These are phyloP conservation scores for Cryptococcus sp. DNA, from an alignment of 1,284 basidiomycete species.

Conservation along the genomic window DNA sequence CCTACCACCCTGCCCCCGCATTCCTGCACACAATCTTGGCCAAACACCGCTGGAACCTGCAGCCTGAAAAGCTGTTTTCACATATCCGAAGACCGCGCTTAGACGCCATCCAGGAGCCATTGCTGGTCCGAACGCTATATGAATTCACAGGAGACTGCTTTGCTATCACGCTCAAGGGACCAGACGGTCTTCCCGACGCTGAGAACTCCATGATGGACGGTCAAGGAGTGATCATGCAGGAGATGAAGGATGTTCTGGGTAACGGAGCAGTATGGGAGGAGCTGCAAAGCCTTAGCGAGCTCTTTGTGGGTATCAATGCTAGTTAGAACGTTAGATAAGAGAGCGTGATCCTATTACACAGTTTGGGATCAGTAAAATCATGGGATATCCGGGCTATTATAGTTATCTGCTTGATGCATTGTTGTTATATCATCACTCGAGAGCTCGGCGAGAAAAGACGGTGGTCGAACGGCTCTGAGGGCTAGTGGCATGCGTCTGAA, in stretches of 20 bases:
- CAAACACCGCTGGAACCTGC: slow-evolving; percentile 50
- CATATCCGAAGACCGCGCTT: slow-evolving; percentile 43
- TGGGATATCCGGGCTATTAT: too few relatives aligned
- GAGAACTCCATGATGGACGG: slow-evolving; percentile 43
- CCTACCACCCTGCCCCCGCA: slow-evolving; percentile 50
- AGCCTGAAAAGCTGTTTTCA: slow-evolving; percentile 47
- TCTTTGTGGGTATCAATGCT: slow-evolving; percentile 17
- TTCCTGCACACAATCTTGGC: slow-evolving; percentile 56
- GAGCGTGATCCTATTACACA: too few relatives aligned
- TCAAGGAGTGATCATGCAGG: slow-evolving; percentile 41
- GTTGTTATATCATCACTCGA: too few relatives aligned
- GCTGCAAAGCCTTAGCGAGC: slow-evolving; percentile 16
- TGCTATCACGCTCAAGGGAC: slow-evolving; percentile 46
- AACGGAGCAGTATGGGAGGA: slow-evolving; percentile 26
- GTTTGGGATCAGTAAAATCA: too few relatives aligned
- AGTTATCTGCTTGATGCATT: too few relatives aligned
- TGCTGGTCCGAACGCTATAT: slow-evolving; percentile 46
- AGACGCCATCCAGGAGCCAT: slow-evolving; percentile 44
- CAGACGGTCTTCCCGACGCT: slow-evolving; percentile 39
- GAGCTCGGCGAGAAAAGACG: too few relatives aligned
- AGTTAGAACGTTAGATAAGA: too few relatives aligned
- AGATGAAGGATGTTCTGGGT: slow-evolving; percentile 34
- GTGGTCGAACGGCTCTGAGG: too few relatives aligned
- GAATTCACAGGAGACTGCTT: slow-evolving; percentile 50
- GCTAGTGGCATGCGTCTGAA: too few relatives aligned